Percentiles rank a stretch among this genome's conserved stretches.
Evolutionary conservation across 495 filamentous ascomycete species (phyloP).

Genomic region (Daldinia loculata): DNA sequence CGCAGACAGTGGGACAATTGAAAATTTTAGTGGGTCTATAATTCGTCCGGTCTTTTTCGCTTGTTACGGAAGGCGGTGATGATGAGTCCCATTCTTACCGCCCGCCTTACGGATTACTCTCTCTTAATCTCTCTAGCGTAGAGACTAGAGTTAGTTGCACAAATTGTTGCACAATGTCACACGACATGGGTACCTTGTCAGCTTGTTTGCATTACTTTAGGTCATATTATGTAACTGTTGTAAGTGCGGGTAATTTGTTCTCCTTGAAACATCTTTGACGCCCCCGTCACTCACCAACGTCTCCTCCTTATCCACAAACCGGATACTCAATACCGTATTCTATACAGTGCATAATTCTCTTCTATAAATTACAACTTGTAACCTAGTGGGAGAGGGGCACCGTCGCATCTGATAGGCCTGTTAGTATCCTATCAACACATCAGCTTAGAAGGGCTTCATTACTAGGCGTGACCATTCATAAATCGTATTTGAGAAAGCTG

Average conservation of each 20-base stretch:
- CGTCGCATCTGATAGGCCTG: not conserved
- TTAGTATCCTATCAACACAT: conserved; percentile 28
- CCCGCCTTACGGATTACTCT: not conserved
- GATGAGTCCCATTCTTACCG: not conserved
- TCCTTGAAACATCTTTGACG: not conserved
- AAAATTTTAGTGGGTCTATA: conserved; percentile 47
- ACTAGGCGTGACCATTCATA: conserved; percentile 23
- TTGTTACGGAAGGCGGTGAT: conserved; percentile 19
- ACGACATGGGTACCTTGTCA: not conserved
- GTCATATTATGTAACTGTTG: no score
- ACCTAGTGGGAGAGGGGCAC: conserved; percentile 17
- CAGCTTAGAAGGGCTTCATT: conserved; percentile 22
- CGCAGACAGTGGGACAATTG: conserved; percentile 15
- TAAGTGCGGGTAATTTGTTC: not conserved
- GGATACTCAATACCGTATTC: conserved; percentile 1
- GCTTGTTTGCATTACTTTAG: no score
- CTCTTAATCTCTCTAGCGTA: no score
- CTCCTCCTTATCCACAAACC: not conserved
- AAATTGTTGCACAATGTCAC: not conserved
- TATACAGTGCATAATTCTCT: conserved; percentile 30
- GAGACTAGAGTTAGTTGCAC: not conserved
- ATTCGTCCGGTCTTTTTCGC: conserved; percentile 29
- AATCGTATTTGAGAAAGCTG: conserved; percentile 15
- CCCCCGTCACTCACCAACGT: not conserved
- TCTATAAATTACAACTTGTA: not conserved